Percentiles rank a stretch among this genome's conserved stretches.
Conservation (phyloP, 2,329 filamentous ascomycete genomes). For the Alternaria infectoria region DNA sequence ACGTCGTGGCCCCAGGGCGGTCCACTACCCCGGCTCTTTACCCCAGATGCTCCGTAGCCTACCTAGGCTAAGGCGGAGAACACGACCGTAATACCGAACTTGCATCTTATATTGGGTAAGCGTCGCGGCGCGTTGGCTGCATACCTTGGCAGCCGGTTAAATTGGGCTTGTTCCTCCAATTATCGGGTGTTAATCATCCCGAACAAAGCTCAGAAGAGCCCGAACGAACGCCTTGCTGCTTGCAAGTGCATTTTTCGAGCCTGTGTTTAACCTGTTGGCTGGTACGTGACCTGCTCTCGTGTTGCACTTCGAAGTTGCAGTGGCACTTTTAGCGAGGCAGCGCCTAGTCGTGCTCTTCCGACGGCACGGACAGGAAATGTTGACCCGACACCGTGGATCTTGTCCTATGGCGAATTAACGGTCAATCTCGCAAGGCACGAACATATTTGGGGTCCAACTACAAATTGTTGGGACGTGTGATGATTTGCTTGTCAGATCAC, state of each 20-base stretch:
- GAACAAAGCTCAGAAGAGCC: slow-evolving; percentile 15
- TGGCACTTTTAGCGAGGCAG: background rate
- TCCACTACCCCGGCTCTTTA: slow-evolving; percentile 28
- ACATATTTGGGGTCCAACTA: background rate
- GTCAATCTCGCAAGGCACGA: background rate
- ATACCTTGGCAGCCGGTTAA: slow-evolving; percentile 34
- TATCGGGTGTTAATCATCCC: slow-evolving; percentile 16
- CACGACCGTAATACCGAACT: slow-evolving; percentile 35
- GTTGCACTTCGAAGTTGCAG: slow-evolving; percentile 22
- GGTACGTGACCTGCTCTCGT: slow-evolving; percentile 7
- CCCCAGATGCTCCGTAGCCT: slow-evolving; percentile 29
- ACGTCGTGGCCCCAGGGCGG: background rate
- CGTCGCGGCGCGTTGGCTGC: slow-evolving; percentile 27
- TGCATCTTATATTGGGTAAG: slow-evolving; percentile 27
- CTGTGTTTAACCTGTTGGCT: slow-evolving; percentile 15
- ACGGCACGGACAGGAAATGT: background rate
- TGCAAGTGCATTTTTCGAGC: background rate
- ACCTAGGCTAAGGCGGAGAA: slow-evolving; percentile 28
- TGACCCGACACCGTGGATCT: background rate
- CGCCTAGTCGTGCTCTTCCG: background rate
- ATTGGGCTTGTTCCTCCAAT: slow-evolving; percentile 30
- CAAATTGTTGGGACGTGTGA: background rate
- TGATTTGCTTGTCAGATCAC: background rate
- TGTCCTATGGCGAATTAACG: background rate
- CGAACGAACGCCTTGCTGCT: slow-evolving; percentile 10